Evolutionary conservation across 306 rosid species (phyloP).

Genomic region (Vigna angularis): DNA sequence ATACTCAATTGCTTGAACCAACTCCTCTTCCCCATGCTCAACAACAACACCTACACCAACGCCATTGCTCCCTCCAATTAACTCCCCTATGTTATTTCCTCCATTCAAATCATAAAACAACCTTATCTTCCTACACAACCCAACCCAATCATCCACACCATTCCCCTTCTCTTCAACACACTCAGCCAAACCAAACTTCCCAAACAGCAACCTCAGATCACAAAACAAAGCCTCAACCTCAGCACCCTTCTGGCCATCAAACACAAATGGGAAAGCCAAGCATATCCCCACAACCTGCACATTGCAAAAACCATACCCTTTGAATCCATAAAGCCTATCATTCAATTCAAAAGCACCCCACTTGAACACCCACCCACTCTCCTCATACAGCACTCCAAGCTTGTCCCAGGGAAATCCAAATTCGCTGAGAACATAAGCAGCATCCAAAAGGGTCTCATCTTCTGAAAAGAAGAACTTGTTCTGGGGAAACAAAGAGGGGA

Average conservation of each 20-base stretch:
- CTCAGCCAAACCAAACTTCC: constrained; percentile 58
- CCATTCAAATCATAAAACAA: constrained; percentile 67
- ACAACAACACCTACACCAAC: constrained; percentile 58
- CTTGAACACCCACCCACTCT: constrained; percentile 55
- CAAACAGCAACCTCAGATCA: constrained; percentile 58
- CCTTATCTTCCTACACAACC: constrained; percentile 64
- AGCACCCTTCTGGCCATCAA: constrained; percentile 43
- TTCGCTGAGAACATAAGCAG: constrained; percentile 63
- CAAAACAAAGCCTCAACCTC: constrained; percentile 52
- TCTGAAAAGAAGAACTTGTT: constrained; percentile 75
- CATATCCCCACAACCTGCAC: constrained; percentile 67
- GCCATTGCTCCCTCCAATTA: constrained; percentile 55
- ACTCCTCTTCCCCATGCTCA: constrained; percentile 54
- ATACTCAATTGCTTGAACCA: constrained; percentile 53
- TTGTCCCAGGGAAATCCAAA: constrained; percentile 88
- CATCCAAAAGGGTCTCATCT: constrained; percentile 60
- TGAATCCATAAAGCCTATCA: constrained; percentile 53
- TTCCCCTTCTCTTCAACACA: constrained; percentile 58
- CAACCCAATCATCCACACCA: constrained; percentile 61
- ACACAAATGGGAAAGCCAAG: constrained; percentile 71
- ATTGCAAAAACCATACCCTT: constrained; percentile 60
- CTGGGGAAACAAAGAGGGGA: constrained; percentile 52
- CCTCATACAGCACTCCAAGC: constrained; percentile 66
- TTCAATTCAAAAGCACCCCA: constrained; percentile 49
- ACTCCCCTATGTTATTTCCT: constrained; percentile 51